Evolutionary conservation across 129 eudicot species (phyloP).

Genomic region (Apium graveolens): DNA sequence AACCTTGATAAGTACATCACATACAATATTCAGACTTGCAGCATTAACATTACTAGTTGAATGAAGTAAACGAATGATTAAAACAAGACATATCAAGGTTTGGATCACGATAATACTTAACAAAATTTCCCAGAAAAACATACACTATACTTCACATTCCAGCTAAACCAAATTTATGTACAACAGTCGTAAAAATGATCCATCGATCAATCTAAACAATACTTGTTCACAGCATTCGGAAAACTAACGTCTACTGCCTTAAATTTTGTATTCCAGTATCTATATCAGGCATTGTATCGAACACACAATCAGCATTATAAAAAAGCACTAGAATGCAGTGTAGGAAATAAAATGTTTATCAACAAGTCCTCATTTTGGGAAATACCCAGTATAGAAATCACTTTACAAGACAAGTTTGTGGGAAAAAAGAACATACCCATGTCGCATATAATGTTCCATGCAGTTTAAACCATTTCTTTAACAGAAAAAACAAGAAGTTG

Average conservation of each 20-base stretch:
- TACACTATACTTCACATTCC: not conserved
- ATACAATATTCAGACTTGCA: slow-evolving; percentile 12
- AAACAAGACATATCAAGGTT: not conserved
- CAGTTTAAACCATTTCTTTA: not conserved
- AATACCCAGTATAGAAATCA: slow-evolving; percentile 9
- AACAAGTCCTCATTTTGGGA: not conserved
- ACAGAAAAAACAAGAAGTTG: too few relatives aligned
- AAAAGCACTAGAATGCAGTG: slow-evolving; percentile 17
- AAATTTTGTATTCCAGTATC: slow-evolving; percentile 5
- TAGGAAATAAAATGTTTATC: slow-evolving; percentile 5
- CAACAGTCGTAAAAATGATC: not conserved
- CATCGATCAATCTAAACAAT: not conserved
- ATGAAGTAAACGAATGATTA: slow-evolving; percentile 17
- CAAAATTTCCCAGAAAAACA: not conserved
- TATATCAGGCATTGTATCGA: slow-evolving; percentile 11
- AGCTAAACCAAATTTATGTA: not conserved
- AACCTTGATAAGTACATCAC: slow-evolving; percentile 32
- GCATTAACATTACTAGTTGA: slow-evolving; percentile 1
- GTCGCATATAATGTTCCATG: not conserved
- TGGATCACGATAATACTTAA: not conserved
- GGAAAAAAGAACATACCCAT: slow-evolving; percentile 19
- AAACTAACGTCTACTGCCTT: slow-evolving; percentile 19
- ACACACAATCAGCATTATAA: slow-evolving; percentile 17
- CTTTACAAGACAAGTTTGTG: slow-evolving; percentile 5
- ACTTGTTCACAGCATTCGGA: slow-evolving; percentile 17